These are phyloP conservation scores for Flaveria floridana DNA, from an alignment of 140 eudicot species.

Conservation along the genomic window DNA sequence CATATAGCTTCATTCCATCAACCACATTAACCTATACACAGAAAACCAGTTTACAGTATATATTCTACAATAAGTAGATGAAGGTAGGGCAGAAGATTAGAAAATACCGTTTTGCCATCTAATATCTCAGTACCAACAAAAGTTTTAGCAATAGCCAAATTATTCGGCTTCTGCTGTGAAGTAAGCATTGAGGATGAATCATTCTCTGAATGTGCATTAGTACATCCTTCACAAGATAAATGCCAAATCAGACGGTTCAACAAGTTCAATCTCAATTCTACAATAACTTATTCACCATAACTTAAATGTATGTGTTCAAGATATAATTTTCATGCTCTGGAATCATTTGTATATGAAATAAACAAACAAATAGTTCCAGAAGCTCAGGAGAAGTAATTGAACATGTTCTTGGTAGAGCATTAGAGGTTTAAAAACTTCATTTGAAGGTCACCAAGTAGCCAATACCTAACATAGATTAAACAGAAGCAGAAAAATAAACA, in stretches of 20 bases:
- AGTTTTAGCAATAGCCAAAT: slow-evolving; percentile 40
- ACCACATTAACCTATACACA: slow-evolving; percentile 54
- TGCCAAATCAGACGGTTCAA: neutral
- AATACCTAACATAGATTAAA: neutral
- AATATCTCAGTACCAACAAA: slow-evolving; percentile 53
- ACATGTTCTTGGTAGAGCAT: neutral
- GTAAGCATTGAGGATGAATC: slow-evolving; percentile 22
- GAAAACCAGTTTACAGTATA: neutral
- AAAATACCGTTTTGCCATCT: slow-evolving; percentile 58
- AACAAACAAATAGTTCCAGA: neutral
- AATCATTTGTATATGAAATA: neutral
- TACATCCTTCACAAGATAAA: slow-evolving; percentile 24
- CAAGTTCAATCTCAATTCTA: neutral
- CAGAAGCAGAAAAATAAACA: neutral
- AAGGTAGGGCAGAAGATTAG: slow-evolving; percentile 6
- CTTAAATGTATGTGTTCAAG: neutral
- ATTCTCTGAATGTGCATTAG: slow-evolving; percentile 31
- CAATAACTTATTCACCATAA: neutral
- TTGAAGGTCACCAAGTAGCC: slow-evolving; percentile 2
- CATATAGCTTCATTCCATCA: slow-evolving; percentile 69
- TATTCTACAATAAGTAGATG: neutral
- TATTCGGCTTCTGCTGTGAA: slow-evolving; percentile 25
- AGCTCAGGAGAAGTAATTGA: neutral
- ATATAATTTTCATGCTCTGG: neutral
- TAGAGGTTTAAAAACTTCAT: slow-evolving; percentile 2